Evolutionary conservation across 192 early-diverging fungal genomes (phyloP).

Genomic region (Coemansia sp.): DNA sequence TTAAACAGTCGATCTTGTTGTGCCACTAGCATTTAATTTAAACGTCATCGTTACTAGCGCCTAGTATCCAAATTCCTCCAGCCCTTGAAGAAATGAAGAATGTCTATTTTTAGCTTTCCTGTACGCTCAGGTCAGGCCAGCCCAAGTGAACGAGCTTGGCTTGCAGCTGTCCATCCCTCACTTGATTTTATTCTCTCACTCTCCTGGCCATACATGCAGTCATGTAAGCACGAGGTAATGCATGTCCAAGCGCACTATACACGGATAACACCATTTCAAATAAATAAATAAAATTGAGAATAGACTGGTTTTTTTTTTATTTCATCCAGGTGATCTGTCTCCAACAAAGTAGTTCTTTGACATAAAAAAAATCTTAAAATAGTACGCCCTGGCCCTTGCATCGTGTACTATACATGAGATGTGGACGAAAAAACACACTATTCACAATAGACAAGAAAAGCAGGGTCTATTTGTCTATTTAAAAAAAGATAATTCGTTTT

Average conservation of each 20-base stretch:
- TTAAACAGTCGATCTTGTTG: background rate
- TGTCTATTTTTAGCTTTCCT: background rate
- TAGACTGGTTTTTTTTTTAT: background rate
- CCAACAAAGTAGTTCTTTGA: background rate
- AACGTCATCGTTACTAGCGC: background rate
- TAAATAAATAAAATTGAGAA: background rate
- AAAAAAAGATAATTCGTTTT: constrained; percentile 7
- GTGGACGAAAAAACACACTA: background rate
- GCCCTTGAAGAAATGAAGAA: background rate
- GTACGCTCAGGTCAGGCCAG: constrained; percentile 3
- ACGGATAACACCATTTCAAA: background rate
- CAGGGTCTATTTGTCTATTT: background rate
- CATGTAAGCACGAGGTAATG: background rate
- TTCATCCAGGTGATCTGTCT: background rate
- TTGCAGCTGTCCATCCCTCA: background rate
- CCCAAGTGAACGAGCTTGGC: background rate
- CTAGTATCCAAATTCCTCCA: background rate
- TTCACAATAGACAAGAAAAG: background rate
- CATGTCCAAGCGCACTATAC: constrained; percentile 1
- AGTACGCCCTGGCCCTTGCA: constrained; percentile 21
- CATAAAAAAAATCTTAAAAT: background rate
- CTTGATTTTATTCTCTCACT: background rate
- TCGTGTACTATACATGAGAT: constrained; percentile 9
- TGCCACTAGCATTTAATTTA: background rate
- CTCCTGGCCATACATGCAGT: background rate